Conservation (phyloP, 192 early-diverging fungal genomes). For the Linnemannia zychae region DNA sequence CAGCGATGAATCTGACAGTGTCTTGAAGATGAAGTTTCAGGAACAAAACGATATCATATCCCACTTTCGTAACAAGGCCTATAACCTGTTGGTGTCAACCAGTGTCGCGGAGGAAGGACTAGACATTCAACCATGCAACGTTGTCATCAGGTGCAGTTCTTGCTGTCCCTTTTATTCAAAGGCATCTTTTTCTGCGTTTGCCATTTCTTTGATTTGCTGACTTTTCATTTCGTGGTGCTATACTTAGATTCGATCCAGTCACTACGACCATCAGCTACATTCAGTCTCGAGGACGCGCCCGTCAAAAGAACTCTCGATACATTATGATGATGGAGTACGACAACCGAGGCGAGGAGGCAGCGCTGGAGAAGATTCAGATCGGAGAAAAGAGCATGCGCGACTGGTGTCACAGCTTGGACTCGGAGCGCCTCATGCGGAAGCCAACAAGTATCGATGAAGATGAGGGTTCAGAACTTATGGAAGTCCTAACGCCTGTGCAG, state of each 20-base stretch:
- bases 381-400: conserved; percentile 72
- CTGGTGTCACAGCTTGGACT: conserved; percentile 68
- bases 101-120: conserved; percentile 96
- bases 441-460: conserved; percentile 13
- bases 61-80: conserved; percentile 73
- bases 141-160: conserved; percentile 78
- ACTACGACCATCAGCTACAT: conserved; percentile 83
- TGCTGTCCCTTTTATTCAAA: not conserved
- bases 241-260: conserved; percentile 79
- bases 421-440: conserved; percentile 49
- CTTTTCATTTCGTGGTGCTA: no score
- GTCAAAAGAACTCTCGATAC: conserved; percentile 79
- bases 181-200: not conserved
- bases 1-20: conserved; percentile 50
- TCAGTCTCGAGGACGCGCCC: conserved; percentile 91
- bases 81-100: conserved; percentile 91
- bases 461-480: conserved; percentile 14
- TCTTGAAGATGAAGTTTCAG: conserved; percentile 62
- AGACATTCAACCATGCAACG: conserved; percentile 92
- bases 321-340: conserved; percentile 77
- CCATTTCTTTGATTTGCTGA: no score
- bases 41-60: conserved; percentile 74
- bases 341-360: conserved; percentile 54
- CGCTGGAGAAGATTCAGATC: conserved; percentile 54
- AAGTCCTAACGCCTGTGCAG: conserved; percentile 29